Percentiles rank a stretch among this genome's conserved stretches.
These are phyloP conservation scores for Cunninghamia lanceolata DNA, from an alignment of 75 land plant species.

Conservation along the genomic window DNA sequence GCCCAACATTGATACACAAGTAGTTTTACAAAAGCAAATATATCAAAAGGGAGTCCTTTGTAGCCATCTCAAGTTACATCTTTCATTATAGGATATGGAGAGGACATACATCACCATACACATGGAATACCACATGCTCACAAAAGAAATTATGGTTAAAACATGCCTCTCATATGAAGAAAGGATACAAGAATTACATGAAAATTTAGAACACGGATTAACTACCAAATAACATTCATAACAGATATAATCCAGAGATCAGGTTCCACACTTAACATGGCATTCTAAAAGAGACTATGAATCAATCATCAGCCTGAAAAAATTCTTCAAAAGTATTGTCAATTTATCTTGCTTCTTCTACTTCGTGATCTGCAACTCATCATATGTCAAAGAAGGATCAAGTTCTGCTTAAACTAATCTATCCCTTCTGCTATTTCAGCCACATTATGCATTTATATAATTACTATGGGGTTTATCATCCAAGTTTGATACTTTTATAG, in stretches of 20 bases:
- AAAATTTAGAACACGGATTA: background rate
- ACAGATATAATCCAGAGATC: background rate
- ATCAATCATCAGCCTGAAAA: no score
- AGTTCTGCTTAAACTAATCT: background rate
- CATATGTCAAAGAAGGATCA: background rate
- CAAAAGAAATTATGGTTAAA: background rate
- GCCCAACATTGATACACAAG: background rate
- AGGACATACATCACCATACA: background rate
- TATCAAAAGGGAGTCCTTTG: background rate
- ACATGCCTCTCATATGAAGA: background rate
- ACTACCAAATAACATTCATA: background rate
- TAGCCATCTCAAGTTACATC: background rate
- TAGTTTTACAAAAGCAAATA: background rate
- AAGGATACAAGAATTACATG: background rate
- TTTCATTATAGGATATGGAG: background rate
- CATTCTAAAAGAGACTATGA: background rate
- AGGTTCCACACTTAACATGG: background rate
- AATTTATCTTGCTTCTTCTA: background rate
- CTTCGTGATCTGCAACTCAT: background rate
- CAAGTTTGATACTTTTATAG: background rate
- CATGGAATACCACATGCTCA: background rate
- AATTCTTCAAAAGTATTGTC: background rate
- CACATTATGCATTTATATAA: background rate
- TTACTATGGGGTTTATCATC: background rate
- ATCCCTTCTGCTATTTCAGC: background rate